phyloP scores from a whole-genome alignment of 1,284 basidiomycete genomes.

The Gomphus bonarii region DNA sequence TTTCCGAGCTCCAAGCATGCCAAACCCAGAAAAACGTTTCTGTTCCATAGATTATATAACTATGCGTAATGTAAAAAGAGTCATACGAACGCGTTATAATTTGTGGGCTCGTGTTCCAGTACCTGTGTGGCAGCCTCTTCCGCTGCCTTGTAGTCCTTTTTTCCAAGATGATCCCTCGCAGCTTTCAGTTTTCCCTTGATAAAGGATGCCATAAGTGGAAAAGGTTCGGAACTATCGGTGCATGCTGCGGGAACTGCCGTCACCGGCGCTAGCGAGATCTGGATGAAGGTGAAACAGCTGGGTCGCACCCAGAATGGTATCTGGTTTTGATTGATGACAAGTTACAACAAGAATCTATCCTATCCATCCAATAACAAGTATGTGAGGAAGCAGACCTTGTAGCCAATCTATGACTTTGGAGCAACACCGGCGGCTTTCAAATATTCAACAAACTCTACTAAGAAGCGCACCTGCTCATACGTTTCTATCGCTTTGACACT shows the following conservation, averaged over 20 bases:
- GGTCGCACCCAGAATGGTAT: too few species aligned
- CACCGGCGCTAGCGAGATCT: too few species aligned
- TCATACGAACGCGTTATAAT: constrained; percentile 70
- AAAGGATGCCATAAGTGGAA: constrained; percentile 27
- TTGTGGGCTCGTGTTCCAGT: constrained; percentile 64
- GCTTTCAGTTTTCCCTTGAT: constrained; percentile 70
- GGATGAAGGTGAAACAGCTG: too few species aligned
- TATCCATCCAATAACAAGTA: not conserved
- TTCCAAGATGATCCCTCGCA: constrained; percentile 67
- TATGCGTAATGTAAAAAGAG: constrained; percentile 1
- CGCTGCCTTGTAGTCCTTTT: constrained; percentile 67
- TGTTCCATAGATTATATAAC: constrained; percentile 22
- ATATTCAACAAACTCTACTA: constrained; percentile 69
- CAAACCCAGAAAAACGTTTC: constrained; percentile 75
- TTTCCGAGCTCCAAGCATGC: constrained; percentile 66
- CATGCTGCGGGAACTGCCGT: too few species aligned
- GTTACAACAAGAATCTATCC: not conserved
- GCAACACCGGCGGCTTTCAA: not conserved
- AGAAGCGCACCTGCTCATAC: constrained; percentile 82
- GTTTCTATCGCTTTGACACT: constrained; percentile 87
- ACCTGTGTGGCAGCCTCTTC: constrained; percentile 54
- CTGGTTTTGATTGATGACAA: too few species aligned
- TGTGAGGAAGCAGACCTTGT: not conserved
- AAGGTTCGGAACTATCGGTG: too few species aligned
- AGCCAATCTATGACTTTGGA: not conserved